phyloP scores from a whole-genome alignment of 2,329 filamentous ascomycete genomes.

The Acrodontium crateriforme region DNA sequence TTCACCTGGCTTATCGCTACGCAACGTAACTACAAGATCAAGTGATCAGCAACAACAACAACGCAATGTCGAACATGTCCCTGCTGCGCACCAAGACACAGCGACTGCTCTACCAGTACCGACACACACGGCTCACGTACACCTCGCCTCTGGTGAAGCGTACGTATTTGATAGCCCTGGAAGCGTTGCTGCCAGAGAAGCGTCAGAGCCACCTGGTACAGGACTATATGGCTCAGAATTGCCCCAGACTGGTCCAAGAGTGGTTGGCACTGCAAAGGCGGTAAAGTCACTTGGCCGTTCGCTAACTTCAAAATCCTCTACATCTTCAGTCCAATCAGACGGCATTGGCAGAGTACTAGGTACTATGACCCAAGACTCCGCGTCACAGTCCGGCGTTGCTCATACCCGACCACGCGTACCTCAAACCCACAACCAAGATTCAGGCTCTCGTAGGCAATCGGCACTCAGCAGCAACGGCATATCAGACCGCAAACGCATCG shows the following conservation, averaged over 20 bases:
- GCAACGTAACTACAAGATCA: too few relatives aligned
- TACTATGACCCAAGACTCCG: not conserved
- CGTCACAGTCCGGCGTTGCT: not conserved
- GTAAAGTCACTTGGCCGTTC: conserved; percentile 6
- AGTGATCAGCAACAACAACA: too few relatives aligned
- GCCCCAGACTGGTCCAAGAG: conserved; percentile 6
- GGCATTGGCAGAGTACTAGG: conserved; percentile 1
- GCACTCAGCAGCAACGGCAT: not conserved
- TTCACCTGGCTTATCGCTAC: too few relatives aligned
- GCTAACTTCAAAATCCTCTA: conserved; percentile 1
- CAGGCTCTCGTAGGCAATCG: too few relatives aligned
- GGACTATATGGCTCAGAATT: too few relatives aligned
- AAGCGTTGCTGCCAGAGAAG: not conserved
- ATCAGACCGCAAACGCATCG: not conserved
- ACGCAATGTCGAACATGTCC: not conserved
- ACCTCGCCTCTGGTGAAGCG: not conserved
- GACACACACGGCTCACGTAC: not conserved
- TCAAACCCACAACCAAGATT: too few relatives aligned
- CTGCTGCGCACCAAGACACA: not conserved
- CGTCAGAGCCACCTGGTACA: too few relatives aligned
- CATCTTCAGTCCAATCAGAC: conserved; percentile 1
- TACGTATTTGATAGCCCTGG: not conserved
- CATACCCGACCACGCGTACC: too few relatives aligned
- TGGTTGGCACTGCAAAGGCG: conserved; percentile 9
- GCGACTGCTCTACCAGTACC: not conserved